Conservation (phyloP, 805 yeast genomes). For the Saccharomyces jurei region DNA sequence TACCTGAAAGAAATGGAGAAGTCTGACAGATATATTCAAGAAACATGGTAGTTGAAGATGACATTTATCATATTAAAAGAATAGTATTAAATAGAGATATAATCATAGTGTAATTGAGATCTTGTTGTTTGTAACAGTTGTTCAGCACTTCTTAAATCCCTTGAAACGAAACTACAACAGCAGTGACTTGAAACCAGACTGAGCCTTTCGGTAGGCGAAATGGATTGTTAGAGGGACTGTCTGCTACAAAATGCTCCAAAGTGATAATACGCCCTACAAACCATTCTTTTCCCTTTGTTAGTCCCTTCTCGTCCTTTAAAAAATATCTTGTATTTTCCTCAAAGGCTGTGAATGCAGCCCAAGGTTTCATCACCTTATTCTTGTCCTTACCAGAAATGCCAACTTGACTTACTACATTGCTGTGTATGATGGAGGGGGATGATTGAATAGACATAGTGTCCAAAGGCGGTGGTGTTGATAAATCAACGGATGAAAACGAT, state of each 20-base stretch:
- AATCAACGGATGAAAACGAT: constrained; percentile 30
- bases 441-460: constrained; percentile 8
- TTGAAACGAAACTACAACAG: constrained; percentile 24
- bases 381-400: neutral
- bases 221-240: constrained; percentile 46
- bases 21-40: constrained; percentile 66
- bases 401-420: neutral
- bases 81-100: neutral
- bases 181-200: constrained; percentile 57
- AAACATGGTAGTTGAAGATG: constrained; percentile 59
- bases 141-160: neutral
- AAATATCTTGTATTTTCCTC: constrained; percentile 76
- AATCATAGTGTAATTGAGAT: neutral
- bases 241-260: constrained; percentile 49
- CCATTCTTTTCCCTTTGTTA: constrained; percentile 59
- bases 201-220: constrained; percentile 55
- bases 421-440: constrained; percentile 8
- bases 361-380: constrained; percentile 39
- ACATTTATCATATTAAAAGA: neutral
- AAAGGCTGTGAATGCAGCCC: constrained; percentile 89
- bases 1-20: constrained; percentile 54
- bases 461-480: constrained; percentile 28
- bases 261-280: constrained; percentile 59
- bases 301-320: constrained; percentile 39
- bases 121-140: neutral